Base-by-base conservation (phyloP, 1,284 basidiomycete genomes). In the Mycena citricolor region DNA sequence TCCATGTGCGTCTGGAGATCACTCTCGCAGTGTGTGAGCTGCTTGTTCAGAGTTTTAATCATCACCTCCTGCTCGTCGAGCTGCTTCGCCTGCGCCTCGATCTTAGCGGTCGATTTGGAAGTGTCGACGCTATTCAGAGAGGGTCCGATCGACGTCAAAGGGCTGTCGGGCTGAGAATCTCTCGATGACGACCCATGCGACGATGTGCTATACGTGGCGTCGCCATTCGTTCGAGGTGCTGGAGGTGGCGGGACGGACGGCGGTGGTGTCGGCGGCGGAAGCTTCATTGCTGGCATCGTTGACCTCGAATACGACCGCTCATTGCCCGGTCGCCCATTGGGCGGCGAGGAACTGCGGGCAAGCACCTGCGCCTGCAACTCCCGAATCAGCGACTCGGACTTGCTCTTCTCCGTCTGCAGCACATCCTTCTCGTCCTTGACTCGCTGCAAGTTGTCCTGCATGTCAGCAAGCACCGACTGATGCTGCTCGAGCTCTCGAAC, bases 1-100 rank as follows among this genome's bases (percentile, higher is more conserved):
- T 95, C 90, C 76, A 93, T 92, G 61, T 94, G 92, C 39, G 89
- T 86, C 57, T 93, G 89, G 47, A 95, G 71, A 64, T 95, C 92
- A 50, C 77, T 82, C 66, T 95, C 91, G 61, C 91, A 94, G 63
- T 94, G 91, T 23, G 82, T 82, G 42, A 97, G 66, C 66, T 94
- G 91, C 66, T 94, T 92, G 66, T 92, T 91, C 44, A 97, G 77
- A 24, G 86, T 93, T 68, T 90, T 88, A 70, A 95, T 92, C 86
- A 89, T 90, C 37, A 76, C 77, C 55, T 92, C 89, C 60, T 90
- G 87, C 67, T 93, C 90, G 21, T 83, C 86, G 34, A 92, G 71
- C 39, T 79, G 79, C 59, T 85, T 88, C 13, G 76, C 64, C 63
- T 90, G 87, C 54, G 87, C 80, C 52, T 88, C 84, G 10, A 92